These are phyloP conservation scores for Lactarius deliciosus DNA, from an alignment of 768 basidiomycete genomes.

Conservation along the genomic window DNA sequence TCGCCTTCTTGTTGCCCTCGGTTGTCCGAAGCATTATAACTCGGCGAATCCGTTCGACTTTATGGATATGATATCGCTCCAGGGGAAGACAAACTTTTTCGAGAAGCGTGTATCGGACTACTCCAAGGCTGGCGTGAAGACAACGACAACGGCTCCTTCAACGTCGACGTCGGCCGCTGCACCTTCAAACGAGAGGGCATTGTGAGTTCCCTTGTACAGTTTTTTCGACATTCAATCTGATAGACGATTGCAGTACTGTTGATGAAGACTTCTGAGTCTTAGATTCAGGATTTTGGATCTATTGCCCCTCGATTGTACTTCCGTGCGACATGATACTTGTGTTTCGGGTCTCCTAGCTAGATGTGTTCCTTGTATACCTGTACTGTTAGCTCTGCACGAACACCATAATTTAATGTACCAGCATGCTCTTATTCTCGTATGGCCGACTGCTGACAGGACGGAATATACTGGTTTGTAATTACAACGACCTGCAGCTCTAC, in stretches of 20 bases:
- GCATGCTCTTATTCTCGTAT: not conserved
- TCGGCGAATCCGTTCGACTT: slow-evolving; percentile 85
- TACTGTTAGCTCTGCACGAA: slow-evolving; percentile 21
- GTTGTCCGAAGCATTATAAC: slow-evolving; percentile 77
- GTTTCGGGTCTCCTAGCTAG: slow-evolving; percentile 6
- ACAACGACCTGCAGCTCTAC: not conserved
- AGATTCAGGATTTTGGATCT: not conserved
- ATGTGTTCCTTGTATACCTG: slow-evolving; percentile 24
- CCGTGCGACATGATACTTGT: not conserved
- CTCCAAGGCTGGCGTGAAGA: slow-evolving; percentile 57
- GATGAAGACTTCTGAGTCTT: slow-evolving; percentile 24
- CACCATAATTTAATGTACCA: slow-evolving; percentile 26
- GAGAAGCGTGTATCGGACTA: slow-evolving; percentile 93
- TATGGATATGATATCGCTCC: slow-evolving; percentile 93
- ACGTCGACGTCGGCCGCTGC: not conserved
- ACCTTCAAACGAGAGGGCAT: slow-evolving; percentile 33
- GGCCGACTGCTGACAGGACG: not conserved
- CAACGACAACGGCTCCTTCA: slow-evolving; percentile 14
- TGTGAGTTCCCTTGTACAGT: slow-evolving; percentile 38
- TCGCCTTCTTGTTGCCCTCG: slow-evolving; percentile 78
- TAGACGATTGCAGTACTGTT: slow-evolving; percentile 14
- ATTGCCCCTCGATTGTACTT: not conserved
- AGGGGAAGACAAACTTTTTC: slow-evolving; percentile 97
- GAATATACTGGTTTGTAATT: not conserved
- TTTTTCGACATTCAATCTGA: not conserved